phyloP scores from a whole-genome alignment of 2,329 filamentous ascomycete species.

The Orbilia quercus region DNA sequence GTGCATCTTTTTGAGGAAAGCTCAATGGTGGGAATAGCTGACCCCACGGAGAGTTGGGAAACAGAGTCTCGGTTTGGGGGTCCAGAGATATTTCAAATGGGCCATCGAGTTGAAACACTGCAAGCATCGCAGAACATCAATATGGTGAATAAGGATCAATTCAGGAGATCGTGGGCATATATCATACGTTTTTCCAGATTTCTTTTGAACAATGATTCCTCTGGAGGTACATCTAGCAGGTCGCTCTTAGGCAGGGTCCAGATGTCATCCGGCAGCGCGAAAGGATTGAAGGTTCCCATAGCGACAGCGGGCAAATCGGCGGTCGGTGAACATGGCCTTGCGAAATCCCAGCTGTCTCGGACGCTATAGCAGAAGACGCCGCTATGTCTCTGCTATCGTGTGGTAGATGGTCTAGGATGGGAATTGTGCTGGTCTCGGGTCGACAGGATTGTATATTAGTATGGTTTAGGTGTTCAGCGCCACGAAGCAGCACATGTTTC shows the following conservation, averaged over 20 bases:
- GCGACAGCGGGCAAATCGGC: conserved; percentile 24
- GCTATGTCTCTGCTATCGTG: conserved; percentile 8
- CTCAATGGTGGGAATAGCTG: conserved; percentile 32
- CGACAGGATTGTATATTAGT: too few species aligned
- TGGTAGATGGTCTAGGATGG: neutral
- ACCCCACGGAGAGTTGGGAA: conserved; percentile 46
- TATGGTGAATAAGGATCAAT: neutral
- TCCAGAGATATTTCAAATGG: conserved; percentile 26
- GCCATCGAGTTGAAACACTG: conserved; percentile 46
- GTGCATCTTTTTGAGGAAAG: conserved; percentile 4
- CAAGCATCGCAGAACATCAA: conserved; percentile 1
- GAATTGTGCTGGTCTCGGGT: too few species aligned
- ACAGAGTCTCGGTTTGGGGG: conserved; percentile 38
- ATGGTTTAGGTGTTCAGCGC: too few species aligned
- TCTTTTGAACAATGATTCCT: conserved; percentile 44
- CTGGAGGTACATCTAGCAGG: conserved; percentile 23
- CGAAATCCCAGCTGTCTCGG: neutral
- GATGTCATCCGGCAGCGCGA: conserved; percentile 56
- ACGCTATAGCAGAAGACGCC: neutral
- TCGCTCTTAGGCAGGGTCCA: conserved; percentile 49
- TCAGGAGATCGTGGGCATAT: conserved; percentile 19
- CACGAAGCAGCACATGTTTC: conserved; percentile 9
- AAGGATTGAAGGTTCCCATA: conserved; percentile 55
- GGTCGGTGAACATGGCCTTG: conserved; percentile 43
- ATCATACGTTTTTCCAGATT: conserved; percentile 34